phyloP scores from a whole-genome alignment of 345 rosid species.

The Cardamine resedifolia region DNA sequence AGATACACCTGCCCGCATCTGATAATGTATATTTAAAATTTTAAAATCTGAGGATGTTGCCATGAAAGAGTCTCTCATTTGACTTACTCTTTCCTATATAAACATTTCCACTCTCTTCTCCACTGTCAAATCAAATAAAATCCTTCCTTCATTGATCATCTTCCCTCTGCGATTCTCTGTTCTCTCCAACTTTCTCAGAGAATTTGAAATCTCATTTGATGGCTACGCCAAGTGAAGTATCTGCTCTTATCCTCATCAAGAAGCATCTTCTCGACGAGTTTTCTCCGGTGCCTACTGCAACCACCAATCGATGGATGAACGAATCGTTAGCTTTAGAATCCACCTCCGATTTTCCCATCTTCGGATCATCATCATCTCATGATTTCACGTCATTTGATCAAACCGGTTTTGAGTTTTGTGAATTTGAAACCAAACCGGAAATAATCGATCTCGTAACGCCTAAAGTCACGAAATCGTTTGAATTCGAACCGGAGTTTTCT shows the following conservation, averaged over 20 bases:
- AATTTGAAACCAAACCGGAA: slow-evolving; percentile 48
- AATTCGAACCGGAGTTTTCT: slow-evolving; percentile 37
- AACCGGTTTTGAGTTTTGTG: slow-evolving; percentile 26
- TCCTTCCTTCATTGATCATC: background rate
- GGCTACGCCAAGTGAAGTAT: slow-evolving; percentile 44
- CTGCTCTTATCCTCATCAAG: slow-evolving; percentile 52
- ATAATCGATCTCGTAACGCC: slow-evolving; percentile 42
- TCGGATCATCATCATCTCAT: slow-evolving; percentile 15
- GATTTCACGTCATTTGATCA: slow-evolving; percentile 25
- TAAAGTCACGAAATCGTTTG: background rate
- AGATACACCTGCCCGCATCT: background rate
- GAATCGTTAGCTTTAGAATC: slow-evolving; percentile 27
- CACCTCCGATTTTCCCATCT: slow-evolving; percentile 30
- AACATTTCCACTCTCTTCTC: slow-evolving; percentile 18
- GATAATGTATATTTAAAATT: background rate
- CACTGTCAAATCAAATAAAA: slow-evolving; percentile 26
- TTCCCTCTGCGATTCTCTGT: slow-evolving; percentile 1
- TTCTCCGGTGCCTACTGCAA: slow-evolving; percentile 36
- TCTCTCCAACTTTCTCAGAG: background rate
- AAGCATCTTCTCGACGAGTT: slow-evolving; percentile 56
- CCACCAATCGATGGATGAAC: slow-evolving; percentile 27
- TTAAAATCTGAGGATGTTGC: background rate
- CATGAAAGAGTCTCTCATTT: slow-evolving; percentile 26
- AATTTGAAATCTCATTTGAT: background rate
- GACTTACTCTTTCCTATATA: slow-evolving; percentile 27